These are phyloP conservation scores for Russula sp. DNA, from an alignment of 768 basidiomycete species.

Conservation along the genomic window DNA sequence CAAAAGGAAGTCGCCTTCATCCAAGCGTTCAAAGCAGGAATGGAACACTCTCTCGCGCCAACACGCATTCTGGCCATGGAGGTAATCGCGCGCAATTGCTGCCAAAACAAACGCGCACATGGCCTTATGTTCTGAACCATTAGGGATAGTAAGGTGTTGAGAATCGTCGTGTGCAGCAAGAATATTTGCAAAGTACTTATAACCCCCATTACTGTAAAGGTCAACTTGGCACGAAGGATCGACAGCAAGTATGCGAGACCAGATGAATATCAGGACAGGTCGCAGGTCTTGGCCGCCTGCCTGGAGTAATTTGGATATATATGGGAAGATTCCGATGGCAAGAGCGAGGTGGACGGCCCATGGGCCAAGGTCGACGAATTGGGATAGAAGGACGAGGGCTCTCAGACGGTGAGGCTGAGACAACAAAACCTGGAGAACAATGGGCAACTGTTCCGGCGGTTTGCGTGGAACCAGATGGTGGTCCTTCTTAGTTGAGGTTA, in stretches of 20 bases:
- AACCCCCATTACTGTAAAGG: slow-evolving; percentile 77
- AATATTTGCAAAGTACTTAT: slow-evolving; percentile 81
- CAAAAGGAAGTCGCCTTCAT: slow-evolving; percentile 88
- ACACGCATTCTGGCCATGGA: slow-evolving; percentile 84
- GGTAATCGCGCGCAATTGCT: slow-evolving; percentile 84
- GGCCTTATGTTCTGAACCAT: slow-evolving; percentile 91
- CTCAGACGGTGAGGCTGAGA: slow-evolving; percentile 95
- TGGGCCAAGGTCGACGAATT: slow-evolving; percentile 96
- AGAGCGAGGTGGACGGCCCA: slow-evolving; percentile 98
- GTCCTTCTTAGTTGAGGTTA: slow-evolving; percentile 26
- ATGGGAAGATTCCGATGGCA: slow-evolving; percentile 97
- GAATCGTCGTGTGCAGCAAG: slow-evolving; percentile 65
- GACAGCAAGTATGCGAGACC: slow-evolving; percentile 97
- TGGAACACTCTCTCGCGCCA: slow-evolving; percentile 80
- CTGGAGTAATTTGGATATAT: slow-evolving; percentile 93
- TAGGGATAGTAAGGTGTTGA: slow-evolving; percentile 63
- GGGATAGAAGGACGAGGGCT: slow-evolving; percentile 91
- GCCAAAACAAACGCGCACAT: slow-evolving; percentile 98
- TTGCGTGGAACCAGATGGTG: slow-evolving; percentile 75
- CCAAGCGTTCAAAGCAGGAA: slow-evolving; percentile 76
- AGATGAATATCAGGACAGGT: slow-evolving; percentile 97
- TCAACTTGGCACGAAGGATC: slow-evolving; percentile 91
- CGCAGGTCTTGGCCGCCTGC: slow-evolving; percentile 94
- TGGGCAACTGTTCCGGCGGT: slow-evolving; percentile 95
- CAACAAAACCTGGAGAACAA: slow-evolving; percentile 94